Base-by-base conservation (phyloP, 1,139 yeast genomes). In the Geotrichum fermentans region DNA sequence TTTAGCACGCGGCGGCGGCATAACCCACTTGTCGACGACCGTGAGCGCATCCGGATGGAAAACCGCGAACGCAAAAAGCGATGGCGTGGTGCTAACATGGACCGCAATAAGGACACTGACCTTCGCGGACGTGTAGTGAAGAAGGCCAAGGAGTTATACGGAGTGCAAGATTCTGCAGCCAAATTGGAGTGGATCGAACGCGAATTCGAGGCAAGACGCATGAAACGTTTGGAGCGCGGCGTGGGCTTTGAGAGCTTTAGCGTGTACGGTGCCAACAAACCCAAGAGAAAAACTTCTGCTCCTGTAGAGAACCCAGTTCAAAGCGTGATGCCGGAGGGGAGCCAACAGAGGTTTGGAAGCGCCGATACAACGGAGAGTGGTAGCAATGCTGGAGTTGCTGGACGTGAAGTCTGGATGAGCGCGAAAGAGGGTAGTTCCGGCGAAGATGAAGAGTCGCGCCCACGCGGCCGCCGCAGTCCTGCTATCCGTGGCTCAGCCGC, bases 21-120 rank as follows among this genome's bases (percentile, higher is more conserved):
- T 10, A 24, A 24, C 10, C 28, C 28, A 10, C 28, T 24, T 24
- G 28, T 24, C 28, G 71, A 69, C 44, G 71, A 68, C 26, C 78
- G 77, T 53, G 94, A 85, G 56, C 74, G 80, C 55, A 72, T 79
- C 8, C 69, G 87, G 38, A 63, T 78, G 24, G 95, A 83, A 50
- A 89, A 89, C 59, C 74, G 96, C 45, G 92, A 85, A 55, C 74
- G 97, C 35, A 92, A 92, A 69, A 83, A 89, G 69, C 79, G 80
- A 58, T 92, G 97, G 97, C 78, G 97, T 61, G 92, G 82, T 54
- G 82, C 80, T 33, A 89, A 90, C 63, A 77, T 78, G 14, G 84
- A 83, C 55, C 74, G 94, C 55, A 90, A 90, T 63, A 83, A 87
- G 67, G 96, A 88, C 63, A 84, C 86, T 58, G 97, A 90, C 63